These are phyloP conservation scores for Arthroderma sp. DNA, from an alignment of 2,329 filamentous ascomycete genomes.

Conservation along the genomic window DNA sequence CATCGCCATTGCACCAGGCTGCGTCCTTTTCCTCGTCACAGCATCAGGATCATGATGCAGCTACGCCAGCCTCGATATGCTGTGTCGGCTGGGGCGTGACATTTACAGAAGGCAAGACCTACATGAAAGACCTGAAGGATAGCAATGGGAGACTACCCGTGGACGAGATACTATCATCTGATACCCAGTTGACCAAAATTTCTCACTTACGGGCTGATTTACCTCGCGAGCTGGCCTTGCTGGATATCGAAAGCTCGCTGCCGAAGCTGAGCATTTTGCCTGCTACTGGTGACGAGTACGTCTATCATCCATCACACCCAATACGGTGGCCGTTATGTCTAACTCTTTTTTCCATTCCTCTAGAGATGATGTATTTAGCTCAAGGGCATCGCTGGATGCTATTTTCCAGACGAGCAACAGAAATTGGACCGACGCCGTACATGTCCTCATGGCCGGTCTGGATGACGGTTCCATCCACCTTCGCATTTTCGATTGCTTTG, in stretches of 20 bases:
- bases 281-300: constrained; percentile 46
- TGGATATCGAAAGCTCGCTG: constrained; percentile 63
- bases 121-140: constrained; percentile 28
- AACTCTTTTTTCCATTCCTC: constrained; percentile 21
- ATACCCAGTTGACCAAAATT: constrained; percentile 23
- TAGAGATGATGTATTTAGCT: constrained; percentile 51
- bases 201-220: constrained; percentile 39
- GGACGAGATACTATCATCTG: constrained; percentile 27
- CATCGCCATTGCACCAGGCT: constrained; percentile 18
- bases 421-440: constrained; percentile 59
- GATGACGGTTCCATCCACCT: constrained; percentile 59
- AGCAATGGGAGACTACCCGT: constrained; percentile 19
- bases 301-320: background rate
- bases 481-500: constrained; percentile 74
- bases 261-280: constrained; percentile 65
- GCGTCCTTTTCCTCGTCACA: constrained; percentile 38
- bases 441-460: constrained; percentile 64
- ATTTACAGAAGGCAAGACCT: constrained; percentile 37
- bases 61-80: constrained; percentile 22
- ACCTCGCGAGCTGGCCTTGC: constrained; percentile 57
- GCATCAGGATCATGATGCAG: constrained; percentile 21
- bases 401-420: constrained; percentile 51
- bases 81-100: constrained; percentile 44
- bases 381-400: constrained; percentile 54
- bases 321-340: background rate